Evolutionary conservation across 1,284 basidiomycete species (phyloP), one percentile per base, ranked within the genome.

Genomic region (Tilletiopsis washingtonensis): DNA sequence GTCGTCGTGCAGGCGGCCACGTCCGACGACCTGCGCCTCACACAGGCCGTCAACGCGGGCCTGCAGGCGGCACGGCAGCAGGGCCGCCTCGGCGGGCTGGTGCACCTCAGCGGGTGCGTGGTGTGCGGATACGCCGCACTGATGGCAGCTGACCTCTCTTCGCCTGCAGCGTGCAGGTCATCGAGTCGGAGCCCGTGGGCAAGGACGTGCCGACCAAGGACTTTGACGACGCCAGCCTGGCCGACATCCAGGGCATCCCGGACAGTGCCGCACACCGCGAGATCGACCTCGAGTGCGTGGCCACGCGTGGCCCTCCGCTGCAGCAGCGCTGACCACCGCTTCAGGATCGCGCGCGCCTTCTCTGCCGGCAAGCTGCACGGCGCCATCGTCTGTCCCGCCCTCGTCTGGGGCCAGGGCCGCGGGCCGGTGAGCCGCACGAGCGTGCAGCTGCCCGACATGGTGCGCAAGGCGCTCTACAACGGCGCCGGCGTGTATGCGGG

Each of bases 201-300:
- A 42, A 53, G n/a, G 24, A 36, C 25, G 43, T 46, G 3, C 47
- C 50, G 37, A 53, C 51, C 7, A 25, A 24, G 12, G 19, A 26
- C n/a, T 54, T 47, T 27, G 43, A 54, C 32, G 53, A 54, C 42
- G 9, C 37, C 6, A 32, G 46, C 40, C 2, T 24, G 3, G 40
- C 40, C 5, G n/a, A 17, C 6, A 21, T 54, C 24, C 17, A 20
- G 4, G 21, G 23, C 27, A 54, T 54, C n/a, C 39, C 53, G 5
- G 53, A 54, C 25, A n/a, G n/a, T 5, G 53, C 53, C 21, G 48
- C 53, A 5, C 53, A 54, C 40, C 47, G 53, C 11, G 12, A n/a
- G 17, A 54, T 54, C 40, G 53, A 54, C 29, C 51, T 54, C 14
- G 44, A 51, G 40, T 42, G 40, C 23, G 40, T 27, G 29, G 9